Percentiles rank a stretch among this genome's conserved stretches.
These are phyloP conservation scores for Phaffia rhodozyma DNA, from an alignment of 1,284 basidiomycete genomes.

Conservation along the genomic window DNA sequence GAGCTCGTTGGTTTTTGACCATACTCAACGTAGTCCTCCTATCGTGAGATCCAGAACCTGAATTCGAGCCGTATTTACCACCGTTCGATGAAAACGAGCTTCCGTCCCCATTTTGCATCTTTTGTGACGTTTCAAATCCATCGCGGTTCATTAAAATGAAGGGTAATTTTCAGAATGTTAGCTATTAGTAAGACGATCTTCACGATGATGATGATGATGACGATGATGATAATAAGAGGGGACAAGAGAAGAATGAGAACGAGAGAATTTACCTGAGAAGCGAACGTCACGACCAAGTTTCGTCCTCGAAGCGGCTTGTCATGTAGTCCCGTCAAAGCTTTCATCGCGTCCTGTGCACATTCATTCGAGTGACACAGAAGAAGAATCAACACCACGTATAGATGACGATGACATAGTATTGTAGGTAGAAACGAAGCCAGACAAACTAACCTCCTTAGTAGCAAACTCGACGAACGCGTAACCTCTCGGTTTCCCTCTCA, in stretches of 20 bases:
- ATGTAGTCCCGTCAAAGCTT: constrained; percentile 61
- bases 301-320: constrained; percentile 73
- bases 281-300: constrained; percentile 76
- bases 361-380: not conserved
- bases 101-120: no score
- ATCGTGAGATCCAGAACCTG: constrained; percentile 43
- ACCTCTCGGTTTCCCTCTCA: constrained; percentile 83
- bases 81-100: constrained; percentile 28
- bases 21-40: constrained; percentile 79
- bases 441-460: constrained; percentile 57
- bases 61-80: constrained; percentile 25
- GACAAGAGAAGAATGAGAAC: not conserved
- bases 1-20: constrained; percentile 55
- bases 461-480: constrained; percentile 89
- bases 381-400: constrained; percentile 7
- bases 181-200: constrained; percentile 5
- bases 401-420: no score
- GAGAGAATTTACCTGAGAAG: constrained; percentile 52
- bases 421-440: constrained; percentile 1
- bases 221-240: not conserved
- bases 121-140: no score
- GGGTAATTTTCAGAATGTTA: constrained; percentile 8
- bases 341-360: constrained; percentile 59
- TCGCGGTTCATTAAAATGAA: no score
- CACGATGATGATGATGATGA: constrained; percentile 7